Conservation (phyloP, 257 asterid species). For the Solanum medicagineum region DNA sequence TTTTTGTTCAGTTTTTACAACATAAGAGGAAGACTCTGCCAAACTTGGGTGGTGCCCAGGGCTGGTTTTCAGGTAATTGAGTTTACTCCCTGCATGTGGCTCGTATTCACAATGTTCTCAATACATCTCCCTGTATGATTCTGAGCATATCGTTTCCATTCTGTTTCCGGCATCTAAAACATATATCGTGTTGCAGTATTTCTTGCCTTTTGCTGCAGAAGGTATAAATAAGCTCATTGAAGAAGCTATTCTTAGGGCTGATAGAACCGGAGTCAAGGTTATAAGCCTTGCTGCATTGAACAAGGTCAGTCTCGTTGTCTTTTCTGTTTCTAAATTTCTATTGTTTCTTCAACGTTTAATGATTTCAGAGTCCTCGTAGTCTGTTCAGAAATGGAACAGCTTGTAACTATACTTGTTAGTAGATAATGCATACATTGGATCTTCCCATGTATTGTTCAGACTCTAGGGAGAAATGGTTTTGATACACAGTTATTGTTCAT, state of each 20-base stretch:
- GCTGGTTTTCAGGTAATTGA: constrained; percentile 73
- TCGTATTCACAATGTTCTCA: not conserved
- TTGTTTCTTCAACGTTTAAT: not conserved
- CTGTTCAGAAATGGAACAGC: not conserved
- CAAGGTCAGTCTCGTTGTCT: constrained; percentile 36
- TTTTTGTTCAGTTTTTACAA: constrained; percentile 56
- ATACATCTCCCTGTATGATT: not conserved
- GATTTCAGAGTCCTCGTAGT: not conserved
- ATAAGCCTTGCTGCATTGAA: constrained; percentile 92
- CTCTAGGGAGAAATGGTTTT: not conserved
- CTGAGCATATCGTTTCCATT: not conserved
- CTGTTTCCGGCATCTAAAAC: constrained; percentile 1
- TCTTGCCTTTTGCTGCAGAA: constrained; percentile 75
- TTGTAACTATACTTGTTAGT: not conserved
- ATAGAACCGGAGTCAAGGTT: constrained; percentile 79
- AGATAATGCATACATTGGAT: not conserved
- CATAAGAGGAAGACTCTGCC: constrained; percentile 67
- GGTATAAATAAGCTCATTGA: constrained; percentile 88
- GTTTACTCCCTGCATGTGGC: not conserved
- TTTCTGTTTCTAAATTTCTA: not conserved
- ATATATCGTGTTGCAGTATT: constrained; percentile 51
- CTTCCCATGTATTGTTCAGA: not conserved
- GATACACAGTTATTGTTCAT: not conserved
- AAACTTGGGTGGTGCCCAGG: constrained; percentile 85
- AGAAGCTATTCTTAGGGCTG: constrained; percentile 88